Evolutionary conservation across 1,284 basidiomycete species (phyloP), one percentile per base, ranked within the genome.

Genomic region (Pseudozyma flocculosa): DNA sequence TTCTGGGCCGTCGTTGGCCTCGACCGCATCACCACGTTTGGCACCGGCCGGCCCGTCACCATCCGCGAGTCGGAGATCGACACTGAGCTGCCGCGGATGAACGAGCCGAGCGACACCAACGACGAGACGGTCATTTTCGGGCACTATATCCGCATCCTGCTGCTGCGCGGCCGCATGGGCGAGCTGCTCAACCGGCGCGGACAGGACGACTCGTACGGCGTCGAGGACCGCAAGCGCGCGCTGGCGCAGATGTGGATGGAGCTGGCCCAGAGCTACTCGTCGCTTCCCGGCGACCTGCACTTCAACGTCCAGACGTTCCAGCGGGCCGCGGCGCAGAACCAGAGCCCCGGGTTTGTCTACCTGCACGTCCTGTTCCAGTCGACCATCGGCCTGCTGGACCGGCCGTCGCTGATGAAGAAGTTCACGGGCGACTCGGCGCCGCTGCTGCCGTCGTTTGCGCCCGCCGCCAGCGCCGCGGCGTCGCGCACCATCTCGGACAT

Each of bases 1-100:
- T 70, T 72, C 50, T 72, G 69, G 69, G 60, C 62, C 11, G 61
- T 70, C 24, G 60, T 70, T 21, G 55, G 57, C 1, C 51, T 72
- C 22, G 69, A 72, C 40, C 69, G 67, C n/a, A 70, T 72, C 43
- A 72, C 67, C 26, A 63, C 64, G 2, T 72, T 72, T 34, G 69
- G 69, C 22, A 72, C 69, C 1, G 69, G 69, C 13, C 50, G 69
- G 11, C 69, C 69, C 1, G 67, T 72, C 22, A 63, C 66, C 19
- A 64, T 70, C 23, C 63, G 68, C 9, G 70, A 72, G 24, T 43
- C 39, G 49, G 55, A 66, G 32, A 70, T 70, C 51, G 68, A 72
- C 54, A 65, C 52, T 10, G 65, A 61, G 36, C 48, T 70, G 43
- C 68, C 59, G 2, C 48, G 22, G 46, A 42, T 65, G 4, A 51